phyloP scores from a whole-genome alignment of 495 filamentous ascomycete genomes.

The Xylaria sp. region DNA sequence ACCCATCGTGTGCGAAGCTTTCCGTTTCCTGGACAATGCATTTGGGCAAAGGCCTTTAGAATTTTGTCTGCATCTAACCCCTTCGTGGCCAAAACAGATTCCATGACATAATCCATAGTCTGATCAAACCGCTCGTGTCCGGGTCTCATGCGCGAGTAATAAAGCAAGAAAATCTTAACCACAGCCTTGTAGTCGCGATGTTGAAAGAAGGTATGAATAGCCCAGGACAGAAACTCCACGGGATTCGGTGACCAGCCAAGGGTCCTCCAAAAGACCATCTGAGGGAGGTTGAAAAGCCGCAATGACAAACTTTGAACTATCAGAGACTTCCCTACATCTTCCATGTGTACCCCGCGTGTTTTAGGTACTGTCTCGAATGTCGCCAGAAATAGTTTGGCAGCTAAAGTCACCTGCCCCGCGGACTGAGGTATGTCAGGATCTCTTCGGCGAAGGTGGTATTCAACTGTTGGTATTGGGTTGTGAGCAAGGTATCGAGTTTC shows the following conservation, averaged over 20 bases:
- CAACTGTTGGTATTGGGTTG: conserved; percentile 43
- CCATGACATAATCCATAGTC: conserved; percentile 39
- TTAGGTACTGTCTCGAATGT: conserved; percentile 39
- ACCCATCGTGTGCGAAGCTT: conserved; percentile 43
- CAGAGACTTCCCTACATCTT: conserved; percentile 41
- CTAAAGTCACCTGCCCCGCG: conserved; percentile 32
- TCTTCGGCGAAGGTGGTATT: conserved; percentile 34
- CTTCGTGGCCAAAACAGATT: conserved; percentile 38
- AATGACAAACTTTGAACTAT: conserved; percentile 36
- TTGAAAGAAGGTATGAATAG: conserved; percentile 39
- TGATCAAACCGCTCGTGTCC: conserved; percentile 25
- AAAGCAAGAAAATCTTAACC: conserved; percentile 41
- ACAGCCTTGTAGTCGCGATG: conserved; percentile 40
- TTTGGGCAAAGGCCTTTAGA: conserved; percentile 33
- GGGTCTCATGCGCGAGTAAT: conserved; percentile 41
- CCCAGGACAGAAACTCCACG: conserved; percentile 34
- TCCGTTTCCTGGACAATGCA: conserved; percentile 26
- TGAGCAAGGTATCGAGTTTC: conserved; percentile 46
- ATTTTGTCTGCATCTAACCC: conserved; percentile 36
- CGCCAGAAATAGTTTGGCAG: conserved; percentile 45
- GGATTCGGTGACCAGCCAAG: conserved; percentile 23
- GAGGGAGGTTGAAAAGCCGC: conserved; percentile 28
- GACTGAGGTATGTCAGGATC: conserved; percentile 21
- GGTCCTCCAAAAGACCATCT: conserved; percentile 44
- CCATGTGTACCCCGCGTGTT: conserved; percentile 23